A percentile compares a stretch with the other conserved stretches of the same genome.
phyloP scores from a whole-genome alignment of 1,284 basidiomycete genomes.

The Apiotrichum siamense region DNA sequence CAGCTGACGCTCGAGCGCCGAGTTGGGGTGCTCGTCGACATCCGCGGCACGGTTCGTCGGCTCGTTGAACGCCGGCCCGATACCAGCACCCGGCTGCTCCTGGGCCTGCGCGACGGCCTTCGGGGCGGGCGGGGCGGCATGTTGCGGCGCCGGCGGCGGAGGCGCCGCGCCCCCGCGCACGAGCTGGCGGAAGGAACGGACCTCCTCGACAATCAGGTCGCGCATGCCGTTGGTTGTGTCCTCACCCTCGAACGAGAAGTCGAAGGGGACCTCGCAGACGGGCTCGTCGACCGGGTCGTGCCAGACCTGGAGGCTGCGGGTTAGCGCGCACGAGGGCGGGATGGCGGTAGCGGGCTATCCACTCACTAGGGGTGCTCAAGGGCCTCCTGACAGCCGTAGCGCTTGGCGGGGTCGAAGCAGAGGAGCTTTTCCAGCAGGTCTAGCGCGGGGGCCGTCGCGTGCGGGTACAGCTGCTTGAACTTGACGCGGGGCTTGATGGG shows the following conservation, averaged over 20 bases:
- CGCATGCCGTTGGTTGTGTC: conserved; percentile 98
- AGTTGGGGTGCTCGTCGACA: conserved; percentile 74
- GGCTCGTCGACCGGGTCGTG: conserved; percentile 92
- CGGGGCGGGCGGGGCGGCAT: too few species aligned
- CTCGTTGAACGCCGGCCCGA: conserved; percentile 44
- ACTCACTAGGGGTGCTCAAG: conserved; percentile 79
- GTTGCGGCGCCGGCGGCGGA: conserved; percentile 32
- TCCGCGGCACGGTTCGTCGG: conserved; percentile 53
- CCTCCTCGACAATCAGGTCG: conserved; percentile 83
- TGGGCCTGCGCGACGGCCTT: too few species aligned
- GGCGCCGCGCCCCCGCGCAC: conserved; percentile 37
- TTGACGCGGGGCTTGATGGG: conserved; percentile 93
- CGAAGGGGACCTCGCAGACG: conserved; percentile 72
- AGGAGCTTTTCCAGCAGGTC: conserved; percentile 88
- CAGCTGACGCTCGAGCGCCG: conserved; percentile 76
- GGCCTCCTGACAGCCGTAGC: conserved; percentile 93
- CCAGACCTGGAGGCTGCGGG: conserved; percentile 66
- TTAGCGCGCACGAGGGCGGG: not conserved
- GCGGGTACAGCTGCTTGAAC: conserved; percentile 84
- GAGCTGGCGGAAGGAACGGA: conserved; percentile 38
- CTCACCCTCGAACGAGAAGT: conserved; percentile 96
- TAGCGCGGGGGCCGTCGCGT: conserved; percentile 87
- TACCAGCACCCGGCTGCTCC: conserved; percentile 31
- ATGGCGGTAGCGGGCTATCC: conserved; percentile 4
- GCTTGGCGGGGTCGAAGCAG: conserved; percentile 91